Evolutionary conservation across 2,329 filamentous ascomycete species (phyloP), one percentile per base, ranked within the genome.

Genomic region (Rasamsonia emersonii): DNA sequence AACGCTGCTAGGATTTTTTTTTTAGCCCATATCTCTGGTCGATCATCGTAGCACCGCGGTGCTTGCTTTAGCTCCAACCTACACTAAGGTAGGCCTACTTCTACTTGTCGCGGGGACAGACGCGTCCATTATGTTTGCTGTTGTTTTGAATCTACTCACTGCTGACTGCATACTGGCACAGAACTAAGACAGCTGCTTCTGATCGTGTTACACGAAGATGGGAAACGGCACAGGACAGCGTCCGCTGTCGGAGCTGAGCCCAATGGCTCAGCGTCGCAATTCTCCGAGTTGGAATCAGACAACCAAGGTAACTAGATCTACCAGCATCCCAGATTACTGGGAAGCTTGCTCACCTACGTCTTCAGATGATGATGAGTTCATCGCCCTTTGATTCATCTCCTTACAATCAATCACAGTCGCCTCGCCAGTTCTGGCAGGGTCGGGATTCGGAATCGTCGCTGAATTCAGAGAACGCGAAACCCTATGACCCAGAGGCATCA

Each of bases 371-470:
- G 39, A 68, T 80, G 40, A 77, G 89, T 54, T 82, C 81, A 8
- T 89, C 85, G 35, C 82, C 83, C 49, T 86, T 86, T 67, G 84
- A 91, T 60, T 80, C 83, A 18, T 93, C 88, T 15, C 85, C 86
- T 16, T 72, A 81, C 45, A 67, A 63, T 41, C 53, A 61, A 18
- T 56, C 64, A 40, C 71, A 79, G 28, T 93, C 88, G 26, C 85
- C 88, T 32, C 83, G 84, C 43, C 68, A 86, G 36, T 95, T 95
- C 65, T 96, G 91, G 91, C 85, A 93, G 53, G 73, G 71, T 46
- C 73, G 77, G 47, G 76, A 78, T 65, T 75, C 68, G 58, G 81
- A 65, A 64, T 83, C 76, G 49, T 74, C 73, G 42, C 9, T 40
- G 34, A 72, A 69, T 40, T 61, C 64, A 3, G 88, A 95, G 61